Base-by-base conservation (phyloP, 23 red algal genomes). In the Gracilaria domingensis region DNA sequence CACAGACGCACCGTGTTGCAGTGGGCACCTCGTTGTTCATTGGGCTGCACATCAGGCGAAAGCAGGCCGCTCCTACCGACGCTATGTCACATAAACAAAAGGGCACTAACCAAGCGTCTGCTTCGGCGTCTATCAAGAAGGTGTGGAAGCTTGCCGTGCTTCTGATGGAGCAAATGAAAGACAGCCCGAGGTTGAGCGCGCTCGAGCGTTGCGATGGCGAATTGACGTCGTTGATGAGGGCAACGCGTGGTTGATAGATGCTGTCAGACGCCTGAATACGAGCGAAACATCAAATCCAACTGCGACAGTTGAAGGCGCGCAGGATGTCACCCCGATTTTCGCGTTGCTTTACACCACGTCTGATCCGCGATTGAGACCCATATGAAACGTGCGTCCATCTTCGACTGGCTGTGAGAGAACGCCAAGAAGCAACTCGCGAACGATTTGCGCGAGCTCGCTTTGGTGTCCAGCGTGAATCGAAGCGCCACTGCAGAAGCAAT, bases 121-220 rank as follows among this genome's bases (percentile, higher is more conserved):
- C n/a, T n/a, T n/a, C n/a, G n/a, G n/a, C n/a, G 60, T 89, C 80
- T 69, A 40, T 80, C 69, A 79, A 38, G 12, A 56, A 40, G 8
- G 72, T 89, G 12, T 89, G 86, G 86, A 77, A 79, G 23, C 21
- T 80, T 11, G 86, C 86, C 12, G 30, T 42, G 39, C 50, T 89
- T 24, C 28, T 47, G 69, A 45, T 78, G 16, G 12, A 64, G 25
- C 16, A 48, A 11, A 7, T 55, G 72, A 14, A 39, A 20, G n/a
- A 49, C 5, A 3, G 11, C 47, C 8, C 38, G 3, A 26, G 75
- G 18, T 5, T 18, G 9, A 34, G 24, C 28, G 86, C 86, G 39
- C 4, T 79, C 3, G 35, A 89, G 69, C 86, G 8, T 80, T 89
- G 86, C 62, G 32, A n/a, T 89, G 86, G 86, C 86, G 72, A 16